These are phyloP conservation scores for Durusdinium trenchii DNA, from an alignment of 73 alveolate species.

Conservation along the genomic window DNA sequence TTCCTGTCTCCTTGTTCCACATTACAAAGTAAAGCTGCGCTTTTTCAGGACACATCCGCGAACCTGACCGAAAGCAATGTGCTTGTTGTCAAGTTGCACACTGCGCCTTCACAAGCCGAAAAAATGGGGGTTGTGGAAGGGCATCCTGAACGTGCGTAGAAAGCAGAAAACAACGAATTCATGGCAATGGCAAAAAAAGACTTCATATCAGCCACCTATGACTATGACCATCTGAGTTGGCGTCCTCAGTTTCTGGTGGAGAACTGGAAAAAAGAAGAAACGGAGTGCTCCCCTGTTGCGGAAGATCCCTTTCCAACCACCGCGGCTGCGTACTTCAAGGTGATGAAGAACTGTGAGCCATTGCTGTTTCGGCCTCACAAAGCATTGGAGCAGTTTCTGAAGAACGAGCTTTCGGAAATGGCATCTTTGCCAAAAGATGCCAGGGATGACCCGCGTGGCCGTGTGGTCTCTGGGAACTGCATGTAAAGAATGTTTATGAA, in stretches of 20 bases:
- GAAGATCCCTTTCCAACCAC: not conserved
- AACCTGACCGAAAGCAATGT: slow-evolving; percentile 98
- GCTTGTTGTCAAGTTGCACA: slow-evolving; percentile 99
- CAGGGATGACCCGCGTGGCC: not conserved
- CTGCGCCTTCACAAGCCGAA: slow-evolving; percentile 23
- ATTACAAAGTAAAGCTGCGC: no score
- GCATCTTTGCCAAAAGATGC: not conserved
- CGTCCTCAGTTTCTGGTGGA: no score
- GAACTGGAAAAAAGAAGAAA: not conserved
- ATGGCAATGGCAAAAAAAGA: not conserved
- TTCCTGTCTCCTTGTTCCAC: no score
- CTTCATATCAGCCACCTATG: no score
- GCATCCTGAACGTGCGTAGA: not conserved
- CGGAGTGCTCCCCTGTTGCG: not conserved
- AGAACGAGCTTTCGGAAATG: not conserved
- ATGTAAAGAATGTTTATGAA: not conserved
- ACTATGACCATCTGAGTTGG: no score
- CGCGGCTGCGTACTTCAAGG: slow-evolving; percentile 97
- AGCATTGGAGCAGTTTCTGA: not conserved
- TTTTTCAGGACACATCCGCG: no score
- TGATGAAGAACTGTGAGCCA: slow-evolving; percentile 98
- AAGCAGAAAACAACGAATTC: not conserved
- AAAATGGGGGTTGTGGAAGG: not conserved
- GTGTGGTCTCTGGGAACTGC: not conserved
- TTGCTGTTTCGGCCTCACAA: slow-evolving; percentile 97